phyloP scores from a whole-genome alignment of 1,284 basidiomycete species.

The Mycena sp. region DNA sequence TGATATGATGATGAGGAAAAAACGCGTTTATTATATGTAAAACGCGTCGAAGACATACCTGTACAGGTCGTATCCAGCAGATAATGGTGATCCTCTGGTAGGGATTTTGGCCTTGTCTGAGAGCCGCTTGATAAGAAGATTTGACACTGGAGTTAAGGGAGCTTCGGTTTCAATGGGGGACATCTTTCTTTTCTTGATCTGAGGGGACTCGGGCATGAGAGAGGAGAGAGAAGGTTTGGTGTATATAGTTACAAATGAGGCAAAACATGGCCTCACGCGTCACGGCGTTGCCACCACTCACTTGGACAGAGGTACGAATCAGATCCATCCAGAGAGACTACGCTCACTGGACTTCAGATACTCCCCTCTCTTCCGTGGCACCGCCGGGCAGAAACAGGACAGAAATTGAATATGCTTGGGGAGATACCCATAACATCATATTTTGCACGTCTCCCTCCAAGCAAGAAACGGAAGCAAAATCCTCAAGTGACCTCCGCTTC shows the following conservation, averaged over 20 bases:
- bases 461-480: slow-evolving; percentile 21
- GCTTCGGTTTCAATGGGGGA: slow-evolving; percentile 44
- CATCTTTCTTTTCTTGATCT: slow-evolving; percentile 69
- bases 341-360: no score
- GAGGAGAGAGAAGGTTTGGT: background rate
- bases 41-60: slow-evolving; percentile 50
- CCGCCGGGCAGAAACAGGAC: no score
- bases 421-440: slow-evolving; percentile 30
- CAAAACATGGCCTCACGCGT: background rate
- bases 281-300: no score
- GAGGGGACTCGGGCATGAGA: slow-evolving; percentile 41
- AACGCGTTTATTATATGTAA: no score
- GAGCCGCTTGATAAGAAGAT: slow-evolving; percentile 87
- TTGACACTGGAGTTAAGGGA: slow-evolving; percentile 51
- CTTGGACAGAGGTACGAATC: no score
- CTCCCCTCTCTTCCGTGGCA: no score
- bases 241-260: background rate
- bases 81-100: slow-evolving; percentile 84
- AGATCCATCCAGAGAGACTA: no score
- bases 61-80: slow-evolving; percentile 96
- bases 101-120: slow-evolving; percentile 87
- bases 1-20: slow-evolving; percentile 36
- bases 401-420: background rate
- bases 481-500: slow-evolving; percentile 2
- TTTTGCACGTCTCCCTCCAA: slow-evolving; percentile 23